Conservation (phyloP, 371 early-diverging fungal species). For the Haplosporangium sp. region DNA sequence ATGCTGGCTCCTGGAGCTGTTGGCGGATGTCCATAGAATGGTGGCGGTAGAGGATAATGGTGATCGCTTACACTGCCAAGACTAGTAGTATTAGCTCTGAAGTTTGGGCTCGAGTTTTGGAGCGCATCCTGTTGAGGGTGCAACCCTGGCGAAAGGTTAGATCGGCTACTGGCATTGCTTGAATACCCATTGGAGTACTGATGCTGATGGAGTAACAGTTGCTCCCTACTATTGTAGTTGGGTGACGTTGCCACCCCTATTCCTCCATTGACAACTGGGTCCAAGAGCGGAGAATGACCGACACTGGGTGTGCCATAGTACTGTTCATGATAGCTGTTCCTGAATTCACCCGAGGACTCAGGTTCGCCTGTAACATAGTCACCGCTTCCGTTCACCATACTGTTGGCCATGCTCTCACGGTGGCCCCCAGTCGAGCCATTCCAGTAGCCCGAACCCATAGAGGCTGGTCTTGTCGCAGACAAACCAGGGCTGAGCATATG, state of each 20-base stretch:
- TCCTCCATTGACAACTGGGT: conserved; percentile 3
- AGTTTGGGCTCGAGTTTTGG: background rate
- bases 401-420: background rate
- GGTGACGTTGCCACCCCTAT: background rate
- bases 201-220: conserved; percentile 11
- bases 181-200: background rate
- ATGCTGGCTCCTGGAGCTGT: too few species aligned
- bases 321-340: conserved; percentile 23
- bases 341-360: conserved; percentile 4
- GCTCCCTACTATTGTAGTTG: conserved; percentile 25
- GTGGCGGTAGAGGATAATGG: background rate
- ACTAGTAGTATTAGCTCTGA: conserved; percentile 22
- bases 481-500: conserved; percentile 11
- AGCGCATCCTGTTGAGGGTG: conserved; percentile 1
- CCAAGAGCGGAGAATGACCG: background rate
- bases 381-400: conserved; percentile 4
- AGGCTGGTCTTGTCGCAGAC: background rate
- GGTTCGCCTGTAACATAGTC: conserved; percentile 4
- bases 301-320: conserved; percentile 2
- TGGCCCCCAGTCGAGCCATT: background rate
- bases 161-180: conserved; percentile 15
- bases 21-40: background rate
- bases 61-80: background rate
- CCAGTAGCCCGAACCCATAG: conserved; percentile 15
- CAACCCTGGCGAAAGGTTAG: conserved; percentile 33